These are phyloP conservation scores for Prototheca wickerhamii DNA, from an alignment of 163 green algal species.

Conservation along the genomic window DNA sequence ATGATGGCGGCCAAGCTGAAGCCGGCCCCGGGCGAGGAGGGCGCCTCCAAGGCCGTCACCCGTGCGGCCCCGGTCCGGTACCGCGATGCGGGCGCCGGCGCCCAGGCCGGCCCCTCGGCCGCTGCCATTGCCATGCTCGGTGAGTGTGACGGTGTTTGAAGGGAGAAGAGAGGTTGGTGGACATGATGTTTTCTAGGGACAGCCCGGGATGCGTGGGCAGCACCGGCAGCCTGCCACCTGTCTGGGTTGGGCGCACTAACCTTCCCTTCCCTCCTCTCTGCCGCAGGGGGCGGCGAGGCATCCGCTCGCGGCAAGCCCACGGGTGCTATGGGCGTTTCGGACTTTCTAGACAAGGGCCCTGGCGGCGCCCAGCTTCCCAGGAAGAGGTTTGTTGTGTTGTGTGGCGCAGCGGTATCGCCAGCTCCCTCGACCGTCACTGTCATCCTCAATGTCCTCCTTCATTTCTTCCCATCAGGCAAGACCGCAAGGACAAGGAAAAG, in stretches of 20 bases:
- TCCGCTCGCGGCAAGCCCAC: slow-evolving; percentile 10
- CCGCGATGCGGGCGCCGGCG: neutral
- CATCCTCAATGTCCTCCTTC: neutral
- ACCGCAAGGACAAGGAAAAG: slow-evolving; percentile 79
- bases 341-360: slow-evolving; percentile 55
- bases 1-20: slow-evolving; percentile 44
- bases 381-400: slow-evolving; percentile 27
- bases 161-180: slow-evolving; percentile 13
- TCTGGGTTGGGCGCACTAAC: neutral
- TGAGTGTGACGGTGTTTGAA: slow-evolving; percentile 3
- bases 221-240: neutral
- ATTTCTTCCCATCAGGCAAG: slow-evolving; percentile 24
- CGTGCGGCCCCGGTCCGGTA: no score
- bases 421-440: neutral
- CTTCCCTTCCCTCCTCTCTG: neutral
- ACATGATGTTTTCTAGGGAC: neutral
- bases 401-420: neutral
- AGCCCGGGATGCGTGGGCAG: neutral
- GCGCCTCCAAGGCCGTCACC: slow-evolving; percentile 12
- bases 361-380: slow-evolving; percentile 57
- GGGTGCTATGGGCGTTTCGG: slow-evolving; percentile 33
- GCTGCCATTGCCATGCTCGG: slow-evolving; percentile 5
- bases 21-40: slow-evolving; percentile 10
- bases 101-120: neutral
- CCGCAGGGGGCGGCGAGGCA: slow-evolving; percentile 6